phyloP scores from a whole-genome alignment of 352 stramenopile species.

The Phytophthora lateralis region DNA sequence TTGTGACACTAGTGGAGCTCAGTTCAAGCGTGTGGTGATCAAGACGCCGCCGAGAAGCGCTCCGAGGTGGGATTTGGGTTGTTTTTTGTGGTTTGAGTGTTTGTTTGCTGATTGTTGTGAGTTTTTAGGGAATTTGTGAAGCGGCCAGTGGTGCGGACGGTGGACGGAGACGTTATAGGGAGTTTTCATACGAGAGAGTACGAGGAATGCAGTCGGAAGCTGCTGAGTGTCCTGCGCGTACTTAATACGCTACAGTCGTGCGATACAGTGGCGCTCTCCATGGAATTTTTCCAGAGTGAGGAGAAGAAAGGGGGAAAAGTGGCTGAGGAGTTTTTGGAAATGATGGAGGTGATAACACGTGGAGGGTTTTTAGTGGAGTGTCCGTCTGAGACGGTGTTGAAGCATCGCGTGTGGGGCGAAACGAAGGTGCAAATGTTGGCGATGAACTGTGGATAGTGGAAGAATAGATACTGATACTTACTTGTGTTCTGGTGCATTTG shows the following conservation, averaged over 20 bases:
- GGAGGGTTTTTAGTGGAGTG: constrained; percentile 54
- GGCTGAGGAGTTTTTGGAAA: constrained; percentile 32
- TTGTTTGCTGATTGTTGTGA: constrained; percentile 8
- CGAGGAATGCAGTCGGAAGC: constrained; percentile 36
- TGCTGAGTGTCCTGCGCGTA: constrained; percentile 48
- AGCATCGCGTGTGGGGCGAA: constrained; percentile 50
- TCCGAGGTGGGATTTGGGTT: constrained; percentile 20
- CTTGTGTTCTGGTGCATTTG: neutral
- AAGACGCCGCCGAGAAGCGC: constrained; percentile 16
- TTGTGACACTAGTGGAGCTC: neutral
- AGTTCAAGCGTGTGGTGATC: constrained; percentile 12
- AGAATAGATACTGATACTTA: neutral
- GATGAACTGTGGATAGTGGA: constrained; percentile 5
- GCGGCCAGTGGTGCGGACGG: constrained; percentile 46
- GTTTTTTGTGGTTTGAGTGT: neutral
- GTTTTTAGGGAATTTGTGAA: constrained; percentile 61
- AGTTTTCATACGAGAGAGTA: constrained; percentile 61
- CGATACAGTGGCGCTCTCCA: constrained; percentile 63
- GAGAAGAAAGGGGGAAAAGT: constrained; percentile 4
- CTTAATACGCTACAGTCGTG: constrained; percentile 76
- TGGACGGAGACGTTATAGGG: constrained; percentile 59
- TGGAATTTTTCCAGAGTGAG: constrained; percentile 37
- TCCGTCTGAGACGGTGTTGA: constrained; percentile 42
- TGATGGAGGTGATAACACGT: constrained; percentile 61
- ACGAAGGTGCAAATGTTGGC: constrained; percentile 37